Evolutionary conservation across 805 yeast species (phyloP), one percentile per base, ranked within the genome.

Genomic region (Sugiyamaella boreocaroliniensis): DNA sequence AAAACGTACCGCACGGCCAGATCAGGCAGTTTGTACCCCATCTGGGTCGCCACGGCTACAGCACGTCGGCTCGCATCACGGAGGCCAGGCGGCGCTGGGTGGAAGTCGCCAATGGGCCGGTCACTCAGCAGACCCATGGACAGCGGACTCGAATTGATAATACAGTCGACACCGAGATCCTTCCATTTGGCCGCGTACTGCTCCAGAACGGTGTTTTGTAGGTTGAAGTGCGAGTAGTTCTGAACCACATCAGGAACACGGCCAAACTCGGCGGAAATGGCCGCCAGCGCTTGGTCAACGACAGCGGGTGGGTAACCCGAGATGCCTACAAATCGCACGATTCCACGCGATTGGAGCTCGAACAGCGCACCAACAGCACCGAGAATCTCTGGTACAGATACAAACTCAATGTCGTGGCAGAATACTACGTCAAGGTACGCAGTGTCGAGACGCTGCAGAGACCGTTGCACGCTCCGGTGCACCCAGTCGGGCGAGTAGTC

Each of bases 381-480:
- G 14, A 79, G 61, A 4, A 83, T 78, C 19, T 78, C 77, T 1
- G 66, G 72, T 32, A 76, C 77, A 0, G 76, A 65, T 7, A 82
- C 85, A 68, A 90, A 92, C 65, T 90, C 98, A 46, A 89, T 80
- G 64, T 90, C 98, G 68, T 92, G 98, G 59, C 89, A 72, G 66
- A 86, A 87, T 5, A 92, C 90, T 54, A 86, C 70, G 66, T 90
- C 97, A 57, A 92, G 65, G 65, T 89, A 88, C 2, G 60, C 55
- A 0, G 96, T 86, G 42, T 76, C 64, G 49, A 90, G 75, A 52
- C 97, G 71, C 45, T 78, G 65, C 50, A 86, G 70, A 5, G 95
- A 85, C 58, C 97, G 73, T 37, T 62, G 52, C 2, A 90, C 83
- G 10, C 92, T 83, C 43, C 68, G 66, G 22, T 81, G 72, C 47